Conservation (phyloP, 352 stramenopile species). For the Globisporangium polare region DNA sequence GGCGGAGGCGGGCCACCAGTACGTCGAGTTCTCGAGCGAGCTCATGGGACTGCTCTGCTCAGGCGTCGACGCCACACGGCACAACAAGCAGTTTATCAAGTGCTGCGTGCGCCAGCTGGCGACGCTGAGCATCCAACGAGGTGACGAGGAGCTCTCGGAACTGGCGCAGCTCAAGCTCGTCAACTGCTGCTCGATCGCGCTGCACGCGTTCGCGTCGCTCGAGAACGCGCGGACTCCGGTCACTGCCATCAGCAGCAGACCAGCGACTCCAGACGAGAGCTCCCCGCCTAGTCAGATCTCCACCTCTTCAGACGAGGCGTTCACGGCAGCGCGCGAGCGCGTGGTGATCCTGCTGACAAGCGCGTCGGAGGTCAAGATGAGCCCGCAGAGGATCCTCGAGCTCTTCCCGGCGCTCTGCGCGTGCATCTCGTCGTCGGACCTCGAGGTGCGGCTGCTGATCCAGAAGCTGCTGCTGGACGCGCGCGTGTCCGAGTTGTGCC, state of each 20-base stretch:
- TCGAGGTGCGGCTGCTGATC: slow-evolving; percentile 62
- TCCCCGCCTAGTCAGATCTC: background rate
- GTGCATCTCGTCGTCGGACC: slow-evolving; percentile 67
- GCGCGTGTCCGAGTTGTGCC: slow-evolving; percentile 48
- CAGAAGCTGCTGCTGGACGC: slow-evolving; percentile 61
- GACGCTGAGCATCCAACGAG: slow-evolving; percentile 63
- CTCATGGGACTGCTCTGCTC: slow-evolving; percentile 59
- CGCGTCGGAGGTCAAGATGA: slow-evolving; percentile 46
- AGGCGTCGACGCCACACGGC: slow-evolving; percentile 42
- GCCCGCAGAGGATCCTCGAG: slow-evolving; percentile 52
- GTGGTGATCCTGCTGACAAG: slow-evolving; percentile 69
- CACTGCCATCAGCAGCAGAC: background rate
- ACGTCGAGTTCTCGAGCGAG: slow-evolving; percentile 41
- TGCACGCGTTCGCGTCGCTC: slow-evolving; percentile 41
- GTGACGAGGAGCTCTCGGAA: slow-evolving; percentile 39
- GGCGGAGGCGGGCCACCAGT: slow-evolving; percentile 9
- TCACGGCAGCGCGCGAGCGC: slow-evolving; percentile 44
- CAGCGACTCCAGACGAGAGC: background rate
- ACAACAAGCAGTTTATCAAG: slow-evolving; percentile 60
- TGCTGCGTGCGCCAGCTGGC: slow-evolving; percentile 77
- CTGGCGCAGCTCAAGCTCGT: slow-evolving; percentile 57
- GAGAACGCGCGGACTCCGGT: slow-evolving; percentile 21
- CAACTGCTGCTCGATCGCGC: slow-evolving; percentile 47
- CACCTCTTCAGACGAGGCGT: background rate
- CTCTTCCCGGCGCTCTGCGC: slow-evolving; percentile 76